A percentile compares a stretch with the other conserved stretches of the same genome.
Evolutionary conservation across 2,329 filamentous ascomycete genomes (phyloP).

Genomic region (Colletotrichum costaricense): DNA sequence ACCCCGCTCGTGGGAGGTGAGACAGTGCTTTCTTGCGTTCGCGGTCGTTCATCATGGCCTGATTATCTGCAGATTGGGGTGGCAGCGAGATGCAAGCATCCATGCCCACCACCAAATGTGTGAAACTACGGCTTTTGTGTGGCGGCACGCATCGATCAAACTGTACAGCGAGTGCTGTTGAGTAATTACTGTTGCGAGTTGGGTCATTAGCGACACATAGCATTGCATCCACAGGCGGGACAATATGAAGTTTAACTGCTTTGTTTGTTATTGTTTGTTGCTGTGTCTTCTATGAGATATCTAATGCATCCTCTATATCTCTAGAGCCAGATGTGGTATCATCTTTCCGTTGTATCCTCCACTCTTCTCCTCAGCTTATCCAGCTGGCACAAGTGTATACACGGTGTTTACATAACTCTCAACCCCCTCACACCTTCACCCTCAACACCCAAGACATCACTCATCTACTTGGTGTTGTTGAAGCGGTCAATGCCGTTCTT

Average conservation of each 20-base stretch:
- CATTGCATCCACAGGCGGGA: neutral
- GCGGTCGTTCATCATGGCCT: slow-evolving; percentile 23
- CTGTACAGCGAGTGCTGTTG: neutral
- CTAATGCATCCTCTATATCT: slow-evolving; percentile 27
- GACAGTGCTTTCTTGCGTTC: slow-evolving; percentile 9
- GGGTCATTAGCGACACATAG: neutral
- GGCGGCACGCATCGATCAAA: neutral
- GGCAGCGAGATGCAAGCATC: slow-evolving; percentile 22
- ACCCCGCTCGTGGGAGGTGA: slow-evolving; percentile 31
- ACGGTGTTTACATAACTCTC: neutral
- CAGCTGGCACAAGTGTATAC: neutral
- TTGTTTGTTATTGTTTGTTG: slow-evolving; percentile 15
- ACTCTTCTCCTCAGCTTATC: neutral
- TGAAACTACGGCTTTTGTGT: neutral
- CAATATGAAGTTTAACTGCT: neutral
- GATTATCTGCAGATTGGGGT: slow-evolving; percentile 34
- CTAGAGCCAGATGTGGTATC: slow-evolving; percentile 24
- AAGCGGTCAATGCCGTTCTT: slow-evolving; percentile 55
- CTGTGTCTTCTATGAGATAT: slow-evolving; percentile 9
- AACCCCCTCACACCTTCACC: too few relatives aligned
- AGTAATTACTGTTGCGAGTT: neutral
- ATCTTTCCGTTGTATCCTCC: neutral
- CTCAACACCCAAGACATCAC: neutral
- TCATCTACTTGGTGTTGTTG: slow-evolving; percentile 24
- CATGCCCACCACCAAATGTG: neutral